These are phyloP conservation scores for Globisporangium apiculatum DNA, from an alignment of 352 stramenopile species.

Conservation along the genomic window DNA sequence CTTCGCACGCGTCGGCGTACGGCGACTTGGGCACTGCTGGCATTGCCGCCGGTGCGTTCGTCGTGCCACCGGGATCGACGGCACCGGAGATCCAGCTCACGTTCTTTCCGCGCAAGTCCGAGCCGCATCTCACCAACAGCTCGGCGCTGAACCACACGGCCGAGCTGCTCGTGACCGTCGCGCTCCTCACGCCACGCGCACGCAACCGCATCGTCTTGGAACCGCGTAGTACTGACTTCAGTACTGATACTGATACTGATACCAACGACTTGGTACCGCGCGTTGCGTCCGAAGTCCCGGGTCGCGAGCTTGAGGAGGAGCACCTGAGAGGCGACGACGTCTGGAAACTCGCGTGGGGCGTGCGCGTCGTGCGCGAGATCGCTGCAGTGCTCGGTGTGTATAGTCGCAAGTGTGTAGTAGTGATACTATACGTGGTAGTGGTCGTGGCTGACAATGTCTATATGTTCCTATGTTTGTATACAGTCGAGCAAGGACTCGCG, in stretches of 20 bases:
- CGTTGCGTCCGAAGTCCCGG: slow-evolving; percentile 43
- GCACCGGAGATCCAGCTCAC: slow-evolving; percentile 85
- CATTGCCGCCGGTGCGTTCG: slow-evolving; percentile 66
- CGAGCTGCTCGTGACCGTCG: slow-evolving; percentile 78
- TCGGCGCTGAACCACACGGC: slow-evolving; percentile 29
- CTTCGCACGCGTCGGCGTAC: slow-evolving; percentile 31
- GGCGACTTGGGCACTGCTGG: slow-evolving; percentile 58
- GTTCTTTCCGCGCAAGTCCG: slow-evolving; percentile 78
- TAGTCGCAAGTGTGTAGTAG: background rate
- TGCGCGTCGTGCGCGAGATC: slow-evolving; percentile 53
- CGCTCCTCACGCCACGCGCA: slow-evolving; percentile 50
- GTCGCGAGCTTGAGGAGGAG: slow-evolving; percentile 27
- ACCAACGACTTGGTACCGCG: slow-evolving; percentile 31
- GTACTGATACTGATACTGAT: slow-evolving; percentile 19
- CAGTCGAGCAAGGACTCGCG: slow-evolving; percentile 34
- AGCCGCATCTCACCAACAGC: slow-evolving; percentile 66
- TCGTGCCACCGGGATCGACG: slow-evolving; percentile 60
- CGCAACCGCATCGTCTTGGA: slow-evolving; percentile 31
- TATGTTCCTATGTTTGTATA: background rate
- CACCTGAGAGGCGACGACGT: slow-evolving; percentile 46
- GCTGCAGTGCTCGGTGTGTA: slow-evolving; percentile 27
- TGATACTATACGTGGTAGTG: no score
- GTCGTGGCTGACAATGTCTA: no score
- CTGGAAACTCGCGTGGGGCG: slow-evolving; percentile 57
- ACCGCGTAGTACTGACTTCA: slow-evolving; percentile 7